Percentiles rank a stretch among this genome's conserved stretches.
phyloP scores from a whole-genome alignment of 2,329 filamentous ascomycete species.

The Colletotrichum karsti region DNA sequence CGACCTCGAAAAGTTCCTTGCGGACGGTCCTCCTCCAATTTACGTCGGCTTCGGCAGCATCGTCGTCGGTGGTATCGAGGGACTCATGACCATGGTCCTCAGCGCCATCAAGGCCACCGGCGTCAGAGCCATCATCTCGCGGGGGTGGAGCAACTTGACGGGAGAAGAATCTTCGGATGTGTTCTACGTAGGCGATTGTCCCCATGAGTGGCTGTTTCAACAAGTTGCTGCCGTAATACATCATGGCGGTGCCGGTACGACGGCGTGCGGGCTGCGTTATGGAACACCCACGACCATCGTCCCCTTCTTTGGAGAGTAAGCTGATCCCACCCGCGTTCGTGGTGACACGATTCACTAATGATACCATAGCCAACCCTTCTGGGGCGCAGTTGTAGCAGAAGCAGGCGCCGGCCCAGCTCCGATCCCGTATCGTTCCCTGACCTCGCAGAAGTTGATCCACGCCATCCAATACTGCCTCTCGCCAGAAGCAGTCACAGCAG shows the following conservation, averaged over 20 bases:
- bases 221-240: conserved; percentile 24
- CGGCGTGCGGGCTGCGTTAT: conserved; percentile 21
- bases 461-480: conserved; percentile 15
- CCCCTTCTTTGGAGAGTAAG: conserved; percentile 29
- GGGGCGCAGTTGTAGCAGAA: conserved; percentile 26
- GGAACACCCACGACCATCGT: conserved; percentile 23
- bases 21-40: conserved; percentile 57
- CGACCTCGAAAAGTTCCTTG: conserved; percentile 64
- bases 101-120: conserved; percentile 14
- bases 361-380: conserved; percentile 20
- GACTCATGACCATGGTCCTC: conserved; percentile 20
- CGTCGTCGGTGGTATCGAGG: conserved; percentile 2
- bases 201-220: conserved; percentile 28
- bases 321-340: fast-evolving
- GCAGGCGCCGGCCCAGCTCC: conserved; percentile 24
- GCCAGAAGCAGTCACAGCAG: conserved; percentile 8
- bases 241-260: conserved; percentile 26
- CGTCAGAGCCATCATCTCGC: conserved; percentile 23
- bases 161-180: conserved; percentile 15
- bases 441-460: conserved; percentile 21
- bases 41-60: conserved; percentile 26
- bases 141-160: conserved; percentile 22
- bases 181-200: conserved; percentile 24
- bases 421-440: conserved; percentile 24
- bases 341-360: not conserved